Evolutionary conservation across 2,329 filamentous ascomycete genomes (phyloP).

Genomic region (Penicillium capsulatum): DNA sequence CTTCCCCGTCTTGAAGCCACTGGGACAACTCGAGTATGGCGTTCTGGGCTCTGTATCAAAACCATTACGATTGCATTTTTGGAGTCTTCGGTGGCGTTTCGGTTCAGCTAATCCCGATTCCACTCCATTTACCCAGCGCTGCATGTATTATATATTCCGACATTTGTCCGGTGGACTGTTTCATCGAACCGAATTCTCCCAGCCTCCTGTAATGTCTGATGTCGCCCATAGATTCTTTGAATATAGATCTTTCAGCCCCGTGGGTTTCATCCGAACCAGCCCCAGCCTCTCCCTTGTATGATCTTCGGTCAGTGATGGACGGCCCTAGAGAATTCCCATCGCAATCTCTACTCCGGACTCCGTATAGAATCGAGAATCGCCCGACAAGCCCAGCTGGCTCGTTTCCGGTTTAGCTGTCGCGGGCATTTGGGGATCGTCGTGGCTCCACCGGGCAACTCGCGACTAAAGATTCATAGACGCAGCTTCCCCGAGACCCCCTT

Average conservation of each 20-base stretch:
- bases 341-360: too few relatives aligned
- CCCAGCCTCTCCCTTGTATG: too few relatives aligned
- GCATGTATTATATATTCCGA: slow-evolving; percentile 2
- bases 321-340: too few relatives aligned
- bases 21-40: slow-evolving; percentile 1
- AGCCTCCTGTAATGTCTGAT: not conserved
- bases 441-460: slow-evolving; percentile 10
- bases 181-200: not conserved
- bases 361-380: too few relatives aligned
- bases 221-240: too few relatives aligned
- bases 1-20: not conserved
- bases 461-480: slow-evolving; percentile 4
- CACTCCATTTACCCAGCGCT: too few relatives aligned
- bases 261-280: too few relatives aligned
- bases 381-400: not conserved
- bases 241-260: too few relatives aligned
- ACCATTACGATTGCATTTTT: slow-evolving; percentile 36
- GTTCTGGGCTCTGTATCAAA: slow-evolving; percentile 44
- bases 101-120: slow-evolving; percentile 4
- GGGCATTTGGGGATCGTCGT: slow-evolving; percentile 5
- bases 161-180: not conserved
- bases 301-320: too few relatives aligned
- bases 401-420: slow-evolving; percentile 9
- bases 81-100: slow-evolving; percentile 8
- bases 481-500: not conserved